Base-by-base conservation (phyloP, 2,329 filamentous ascomycete genomes). In the Alternaria panax region DNA sequence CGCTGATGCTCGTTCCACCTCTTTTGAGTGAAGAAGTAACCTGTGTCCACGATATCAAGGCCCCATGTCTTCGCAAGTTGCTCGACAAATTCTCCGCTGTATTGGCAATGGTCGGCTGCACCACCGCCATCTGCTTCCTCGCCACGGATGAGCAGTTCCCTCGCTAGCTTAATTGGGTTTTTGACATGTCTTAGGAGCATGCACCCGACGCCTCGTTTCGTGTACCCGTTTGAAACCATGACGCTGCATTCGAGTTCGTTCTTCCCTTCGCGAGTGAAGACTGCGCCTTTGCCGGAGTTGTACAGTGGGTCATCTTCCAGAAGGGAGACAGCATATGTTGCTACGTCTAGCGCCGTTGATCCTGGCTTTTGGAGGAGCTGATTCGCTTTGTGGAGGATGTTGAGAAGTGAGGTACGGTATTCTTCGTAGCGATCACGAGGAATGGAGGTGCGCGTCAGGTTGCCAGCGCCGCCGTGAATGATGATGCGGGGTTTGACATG, bases 211-310 rank as follows among this genome's bases (percentile, higher is more conserved):
- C 88, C 92, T 34, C 92, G 86, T 81, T 96, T 97, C 40, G 87
- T 85, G 57, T 83, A 82, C 0, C 89, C 90, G 27, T 84, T 84
- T 2, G 90, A 91, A 0, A 96, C 90, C 92, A 96, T 96, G 51
- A 96, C 86, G 8, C 88, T 91, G 1, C 92, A 91, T 79, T 97
- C 93, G 62, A 96, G 88, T 80, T 97, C 91, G 75, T 93, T 93
- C 63, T 88, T 85, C 18, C 93, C 93, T 65, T 90, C 88, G 51
- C 89, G 87, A 0, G 92, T 96, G 78, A 96, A 97, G 20, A 96
- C 92, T 51, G 92, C 91, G 53, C 93, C 93, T 69, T 88, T 89
- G 7, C 88, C 92, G 57, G 88, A 88, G 80, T 97, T 97, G 84
- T 95, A 96, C 5, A 96, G 85, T 2, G 89, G 85, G 71, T 93